Percentiles rank a stretch among this genome's conserved stretches.
Evolutionary conservation across 129 eudicot species (phyloP).

Genomic region (Kitagawia praeruptora): DNA sequence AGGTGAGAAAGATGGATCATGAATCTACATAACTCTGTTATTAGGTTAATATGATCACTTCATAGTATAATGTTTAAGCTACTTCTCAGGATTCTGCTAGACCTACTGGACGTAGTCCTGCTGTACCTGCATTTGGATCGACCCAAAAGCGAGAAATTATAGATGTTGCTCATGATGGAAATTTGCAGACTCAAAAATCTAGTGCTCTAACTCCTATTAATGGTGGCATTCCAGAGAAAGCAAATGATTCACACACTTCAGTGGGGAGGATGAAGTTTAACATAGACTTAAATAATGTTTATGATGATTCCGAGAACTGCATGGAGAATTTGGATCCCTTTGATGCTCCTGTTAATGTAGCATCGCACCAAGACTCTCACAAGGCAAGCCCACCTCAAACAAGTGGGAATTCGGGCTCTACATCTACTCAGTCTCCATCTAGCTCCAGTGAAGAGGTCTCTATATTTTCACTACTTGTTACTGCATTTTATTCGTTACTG

Average conservation of each 20-base stretch:
- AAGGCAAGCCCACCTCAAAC: constrained; percentile 28
- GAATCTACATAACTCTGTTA: background rate
- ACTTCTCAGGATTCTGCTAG: constrained; percentile 7
- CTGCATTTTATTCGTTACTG: background rate
- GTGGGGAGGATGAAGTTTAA: constrained; percentile 16
- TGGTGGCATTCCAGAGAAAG: constrained; percentile 5
- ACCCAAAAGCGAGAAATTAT: constrained; percentile 6
- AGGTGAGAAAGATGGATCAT: background rate
- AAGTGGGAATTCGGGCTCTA: constrained; percentile 28
- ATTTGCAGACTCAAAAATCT: background rate
- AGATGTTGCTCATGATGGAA: constrained; percentile 10
- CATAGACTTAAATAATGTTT: constrained; percentile 21
- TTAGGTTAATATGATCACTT: background rate
- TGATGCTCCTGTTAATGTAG: constrained; percentile 7
- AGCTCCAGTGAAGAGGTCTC: constrained; percentile 23
- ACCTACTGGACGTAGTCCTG: background rate
- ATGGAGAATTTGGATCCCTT: constrained; percentile 17
- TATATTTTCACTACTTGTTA: constrained; percentile 5
- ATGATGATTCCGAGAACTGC: constrained; percentile 23
- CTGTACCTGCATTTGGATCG: background rate
- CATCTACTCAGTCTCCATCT: constrained; percentile 28
- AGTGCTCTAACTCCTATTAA: background rate
- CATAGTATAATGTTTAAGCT: background rate
- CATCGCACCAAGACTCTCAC: constrained; percentile 7
- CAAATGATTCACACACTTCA: constrained; percentile 12